Base-by-base conservation (phyloP, 495 filamentous ascomycete species). In the Penicillium psychrofluorescens region DNA sequence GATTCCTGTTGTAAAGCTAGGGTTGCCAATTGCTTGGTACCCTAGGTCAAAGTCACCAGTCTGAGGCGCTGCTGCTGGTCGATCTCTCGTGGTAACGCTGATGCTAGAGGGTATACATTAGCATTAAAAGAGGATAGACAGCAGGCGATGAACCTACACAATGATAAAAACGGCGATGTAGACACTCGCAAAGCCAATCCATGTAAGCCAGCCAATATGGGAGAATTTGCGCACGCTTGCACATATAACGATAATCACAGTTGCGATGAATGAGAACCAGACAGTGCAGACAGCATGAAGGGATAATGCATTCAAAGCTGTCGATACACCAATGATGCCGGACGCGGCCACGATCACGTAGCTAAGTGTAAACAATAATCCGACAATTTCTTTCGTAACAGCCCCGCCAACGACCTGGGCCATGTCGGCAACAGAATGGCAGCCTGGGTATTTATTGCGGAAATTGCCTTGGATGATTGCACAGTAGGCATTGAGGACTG, bases 391-490 rank as follows among this genome's bases (percentile, higher is more conserved):
- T 8, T 62, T 62, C 12, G 60, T 75, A 14, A 77, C 54, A 8
- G 54, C 66, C 1, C 82, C 84, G 48, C 78, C 75, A 30, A 88
- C 73, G 22, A 92, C 63, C 12, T 76, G 57, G 6, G 81, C 80
- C 38, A 79, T 86, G 55, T 92, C 85, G 27, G 81, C 79, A 43
- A 90, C 80, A 48, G 61, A 62, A 48, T 67, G 61, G 44, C 71
- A 76, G 33, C 67, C 62, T 1, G 62, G 62, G 36, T 66, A 47
- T 10, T 27, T 32, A 32, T 59, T 56, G 42, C 64, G 64, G 36
- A 68, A 70, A n/a, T 68, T 57, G 13, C 62, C 59, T n/a, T 64
- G 53, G 11, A 68, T 45, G 22, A 66, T 53, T 28, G 59, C 57
- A 12, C 57, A 55, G 48, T 68, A 70, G 1, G 81, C 79, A 40